Conservation (phyloP, 371 early-diverging fungal genomes). For the Dichotomocladium elegans region DNA sequence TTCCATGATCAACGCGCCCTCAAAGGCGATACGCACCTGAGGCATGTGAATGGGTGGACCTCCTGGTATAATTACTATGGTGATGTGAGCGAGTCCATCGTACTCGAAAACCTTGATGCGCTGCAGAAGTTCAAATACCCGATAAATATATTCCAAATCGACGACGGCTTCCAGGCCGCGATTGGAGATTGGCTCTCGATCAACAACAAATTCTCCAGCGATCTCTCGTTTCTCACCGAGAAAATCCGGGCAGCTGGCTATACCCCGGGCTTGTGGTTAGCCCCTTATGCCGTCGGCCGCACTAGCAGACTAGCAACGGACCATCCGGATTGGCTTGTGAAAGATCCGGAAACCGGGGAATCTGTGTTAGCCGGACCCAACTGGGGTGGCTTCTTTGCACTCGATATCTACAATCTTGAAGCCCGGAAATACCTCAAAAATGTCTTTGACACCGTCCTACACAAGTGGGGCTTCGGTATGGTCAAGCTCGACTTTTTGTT, state of each 20-base stretch:
- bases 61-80: slow-evolving; percentile 61
- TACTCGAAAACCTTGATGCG: slow-evolving; percentile 43
- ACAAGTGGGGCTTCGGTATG: slow-evolving; percentile 57
- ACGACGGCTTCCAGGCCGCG: slow-evolving; percentile 56
- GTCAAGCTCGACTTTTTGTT: slow-evolving; percentile 59
- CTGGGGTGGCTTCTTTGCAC: slow-evolving; percentile 51
- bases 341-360: slow-evolving; percentile 26
- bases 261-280: slow-evolving; percentile 58
- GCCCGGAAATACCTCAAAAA: slow-evolving; percentile 46
- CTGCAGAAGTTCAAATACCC: slow-evolving; percentile 40
- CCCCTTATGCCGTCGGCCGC: slow-evolving; percentile 52
- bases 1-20: slow-evolving; percentile 28
- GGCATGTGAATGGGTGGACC: slow-evolving; percentile 52
- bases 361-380: slow-evolving; percentile 42
- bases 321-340: slow-evolving; percentile 54
- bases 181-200: slow-evolving; percentile 60
- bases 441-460: slow-evolving; percentile 46
- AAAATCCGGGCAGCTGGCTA: slow-evolving; percentile 41
- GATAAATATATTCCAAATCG: slow-evolving; percentile 57
- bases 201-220: slow-evolving; percentile 49
- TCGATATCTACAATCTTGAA: slow-evolving; percentile 48
- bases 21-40: slow-evolving; percentile 15
- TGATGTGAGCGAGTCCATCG: slow-evolving; percentile 47
- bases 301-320: slow-evolving; percentile 43
- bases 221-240: slow-evolving; percentile 39